Base-by-base conservation (phyloP, 139 green algal species). In the Tetradesmus lagerheimii region DNA sequence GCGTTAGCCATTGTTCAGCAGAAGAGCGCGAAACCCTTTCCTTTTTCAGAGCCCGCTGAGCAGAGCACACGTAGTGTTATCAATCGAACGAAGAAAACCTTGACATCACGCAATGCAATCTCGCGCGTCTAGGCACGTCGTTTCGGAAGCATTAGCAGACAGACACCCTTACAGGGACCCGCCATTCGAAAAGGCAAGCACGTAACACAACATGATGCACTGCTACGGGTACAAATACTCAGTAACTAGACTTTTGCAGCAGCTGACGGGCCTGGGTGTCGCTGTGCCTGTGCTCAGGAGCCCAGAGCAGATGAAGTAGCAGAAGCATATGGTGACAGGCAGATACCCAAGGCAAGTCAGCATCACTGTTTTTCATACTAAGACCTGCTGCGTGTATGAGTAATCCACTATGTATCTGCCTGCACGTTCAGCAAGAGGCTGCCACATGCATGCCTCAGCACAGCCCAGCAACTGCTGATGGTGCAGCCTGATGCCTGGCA, bases 251-350 rank as follows among this genome's bases (percentile, higher is more conserved):
- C 16, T 53, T 27, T 8, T 62, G 39, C 77, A 37, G 20, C 9
- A 20, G 23, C 29, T 83, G 4, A 25, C 16, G 45, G 45, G 27
- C 14, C 29, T n/a, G 14, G 29, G 8, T 34, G 66, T 23, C 35
- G 66, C 47, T 50, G 25, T 35, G 23, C 71, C 71, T 79, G 31
- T 38, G 4, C 12, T 23, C 11, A 77, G 53, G 57, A 53, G 6
- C 35, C 57, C 34, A 78, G 57, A 66, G 20, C 43, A 57, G 82
- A 77, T 77, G 57, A 79, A 29, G 41, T 87, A 29, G 57, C 82
- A 53, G 57, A 79, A 27, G 82, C 82, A n/a, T 87, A 57, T 78
- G 82, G 82, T 1, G 53, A 77, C 23, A 77, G 82, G 57, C 82
- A 79, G 27, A 53, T 87, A 16, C 82, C 82, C 16, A 87, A 87